Base-by-base conservation (phyloP, 495 filamentous ascomycete genomes). In the Parachaetomium inaequale region DNA sequence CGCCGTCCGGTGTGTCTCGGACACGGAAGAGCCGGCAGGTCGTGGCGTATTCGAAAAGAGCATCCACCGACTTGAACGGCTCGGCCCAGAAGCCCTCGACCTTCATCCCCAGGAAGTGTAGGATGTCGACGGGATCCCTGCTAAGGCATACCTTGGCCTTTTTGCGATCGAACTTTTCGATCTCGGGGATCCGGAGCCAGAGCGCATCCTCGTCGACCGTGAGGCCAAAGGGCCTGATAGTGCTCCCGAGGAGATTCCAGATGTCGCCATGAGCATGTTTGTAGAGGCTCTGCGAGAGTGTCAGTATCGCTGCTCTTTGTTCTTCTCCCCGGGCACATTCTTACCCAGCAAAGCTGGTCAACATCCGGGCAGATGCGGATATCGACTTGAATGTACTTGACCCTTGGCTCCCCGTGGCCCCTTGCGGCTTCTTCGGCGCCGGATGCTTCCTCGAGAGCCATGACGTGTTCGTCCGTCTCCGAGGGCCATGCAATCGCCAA, bases 201-300 rank as follows among this genome's bases (percentile, higher is more conserved):
- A 91, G 63, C 6, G 84, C 87, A 0, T 62, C 63, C 59, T 87
- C 77, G 63, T 85, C 88, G 42, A 82, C 76, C 0, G 84, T 88
- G 23, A 91, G 76, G 12, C 88, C 87, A 31, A 83, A 82, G 0
- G 78, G 79, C 7, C 85, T 76, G 19, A 88, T 82, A 15, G 74
- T 84, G 32, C 78, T 74, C 1, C 88, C 87, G 0, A 91, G 65
- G 1, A 92, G 75, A 47, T 85, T 86, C 82, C 82, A 85, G 0
- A 91, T 64, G 58, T 90, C 89, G 34, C 87, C 84, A 53, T 90
- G 85, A 2, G 81, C 79, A 12, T 83, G 71, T 64, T 83, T 84
- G 70, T 88, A 88, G 28, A 81, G 68, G 58, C 77, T 71, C 71
- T 73, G 34, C 2, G 31, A 11, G 8, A 17, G 23, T 32, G 45